Base-by-base conservation (phyloP, 805 yeast species). In the Yarrowia sp. region DNA sequence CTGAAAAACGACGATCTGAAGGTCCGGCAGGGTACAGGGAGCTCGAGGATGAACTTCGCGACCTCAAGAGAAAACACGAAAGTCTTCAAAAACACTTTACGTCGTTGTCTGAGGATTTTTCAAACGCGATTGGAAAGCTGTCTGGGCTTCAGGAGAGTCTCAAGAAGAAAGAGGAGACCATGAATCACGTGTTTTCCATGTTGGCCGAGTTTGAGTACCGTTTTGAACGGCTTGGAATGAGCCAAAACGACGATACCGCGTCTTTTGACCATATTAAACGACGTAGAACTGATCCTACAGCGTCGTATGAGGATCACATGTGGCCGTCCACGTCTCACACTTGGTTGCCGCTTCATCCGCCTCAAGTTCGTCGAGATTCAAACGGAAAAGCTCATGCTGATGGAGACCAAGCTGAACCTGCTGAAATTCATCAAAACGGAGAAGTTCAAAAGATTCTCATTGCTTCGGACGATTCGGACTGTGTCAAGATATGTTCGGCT, bases 401-500 rank as follows among this genome's bases (percentile, higher is more conserved):
- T 9, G 58, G 58, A 9, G 43, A 22, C 18, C 9, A 14, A 6
- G 18, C 58, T 2, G 58, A 51, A 18, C 5, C 43, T 8, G 9
- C 58, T 11, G 55, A 48, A 48, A 48, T 48, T 9, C 64, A 58
- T 33, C 51, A 58, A n/a, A 58, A 43, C 10, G 41, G 43, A 14
- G 51, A 44, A 43, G 28, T 35, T 32, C 64, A 43, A 10, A 58
- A 43, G 35, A 80, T 84, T 14, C 71, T 85, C 33, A 73, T 85
- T 6, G 86, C 85, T 3, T 87, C 84, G 68, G 88, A 85, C 65
- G 84, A 82, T 62, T 75, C 79, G 36, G 77, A 81, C 42, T 89
- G 97, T 70, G 88, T 91, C 63, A 90, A 88, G 68, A 79, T 93
- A 9, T 90, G 97, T 70, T 81, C 89, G 9, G 89, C 90, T 73